Evolutionary conservation across 169 alveolate genomes (phyloP).

Genomic region (Plasmodium coatneyi): DNA sequence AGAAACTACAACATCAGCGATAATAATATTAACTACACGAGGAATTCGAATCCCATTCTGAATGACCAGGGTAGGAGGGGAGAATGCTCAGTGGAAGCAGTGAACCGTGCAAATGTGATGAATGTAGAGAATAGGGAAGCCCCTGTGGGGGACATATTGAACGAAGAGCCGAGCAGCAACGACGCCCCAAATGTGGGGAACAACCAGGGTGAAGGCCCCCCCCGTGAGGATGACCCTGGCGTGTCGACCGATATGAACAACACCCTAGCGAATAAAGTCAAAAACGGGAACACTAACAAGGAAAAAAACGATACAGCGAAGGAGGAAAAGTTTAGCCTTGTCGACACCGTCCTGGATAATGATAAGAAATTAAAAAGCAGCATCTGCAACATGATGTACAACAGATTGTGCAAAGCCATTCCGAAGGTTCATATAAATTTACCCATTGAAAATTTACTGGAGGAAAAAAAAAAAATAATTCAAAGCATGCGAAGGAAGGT

Average conservation of each 20-base stretch:
- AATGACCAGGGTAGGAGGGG: background rate
- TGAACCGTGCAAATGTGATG: background rate
- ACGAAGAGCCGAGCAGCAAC: background rate
- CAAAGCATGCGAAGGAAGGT: constrained; percentile 20
- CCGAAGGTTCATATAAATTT: constrained; percentile 69
- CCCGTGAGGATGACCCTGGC: background rate
- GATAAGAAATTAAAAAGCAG: constrained; percentile 55
- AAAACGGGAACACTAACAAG: background rate
- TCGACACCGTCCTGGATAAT: constrained; percentile 57
- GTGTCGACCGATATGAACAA: background rate
- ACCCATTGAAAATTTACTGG: constrained; percentile 55
- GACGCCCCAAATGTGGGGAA: background rate
- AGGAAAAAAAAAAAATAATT: constrained; percentile 66
- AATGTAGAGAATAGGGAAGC: background rate
- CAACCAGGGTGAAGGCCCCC: background rate
- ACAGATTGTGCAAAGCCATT: constrained; percentile 52
- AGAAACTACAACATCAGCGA: constrained; percentile 65
- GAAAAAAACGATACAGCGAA: constrained; percentile 19
- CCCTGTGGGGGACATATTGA: background rate
- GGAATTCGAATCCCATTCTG: background rate
- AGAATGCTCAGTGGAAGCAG: background rate
- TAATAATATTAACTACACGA: constrained; percentile 4
- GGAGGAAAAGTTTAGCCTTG: constrained; percentile 17
- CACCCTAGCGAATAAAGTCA: background rate
- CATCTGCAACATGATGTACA: constrained; percentile 56